A percentile compares a stretch with the other conserved stretches of the same genome.
Evolutionary conservation across 768 basidiomycete genomes (phyloP).

Genomic region (Pisolithus orientalis): DNA sequence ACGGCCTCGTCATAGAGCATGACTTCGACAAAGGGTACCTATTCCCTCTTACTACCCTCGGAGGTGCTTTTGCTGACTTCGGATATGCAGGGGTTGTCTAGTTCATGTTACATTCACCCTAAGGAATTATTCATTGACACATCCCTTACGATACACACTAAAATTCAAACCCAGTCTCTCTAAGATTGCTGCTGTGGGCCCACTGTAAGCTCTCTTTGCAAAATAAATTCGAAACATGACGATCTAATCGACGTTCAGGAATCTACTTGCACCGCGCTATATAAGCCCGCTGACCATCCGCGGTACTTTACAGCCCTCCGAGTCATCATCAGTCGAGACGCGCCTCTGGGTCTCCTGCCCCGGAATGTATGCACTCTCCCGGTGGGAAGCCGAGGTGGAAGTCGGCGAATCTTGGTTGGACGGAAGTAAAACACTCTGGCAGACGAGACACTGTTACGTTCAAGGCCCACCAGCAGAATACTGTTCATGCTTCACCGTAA

Average conservation of each 20-base stretch:
- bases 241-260: constrained; percentile 25
- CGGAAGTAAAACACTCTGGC: constrained; percentile 21
- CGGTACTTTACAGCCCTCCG: constrained; percentile 48
- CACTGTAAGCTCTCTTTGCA: constrained; percentile 13
- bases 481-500: constrained; percentile 31
- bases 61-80: constrained; percentile 4
- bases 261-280: constrained; percentile 48
- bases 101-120: constrained; percentile 51
- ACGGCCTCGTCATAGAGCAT: constrained; percentile 41
- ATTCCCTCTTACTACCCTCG: neutral
- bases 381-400: constrained; percentile 66
- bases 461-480: constrained; percentile 29
- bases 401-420: constrained; percentile 37
- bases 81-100: constrained; percentile 43
- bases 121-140: constrained; percentile 67
- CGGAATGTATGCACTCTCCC: constrained; percentile 56
- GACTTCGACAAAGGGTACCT: constrained; percentile 71
- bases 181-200: constrained; percentile 11
- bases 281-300: constrained; percentile 63
- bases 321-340: constrained; percentile 37
- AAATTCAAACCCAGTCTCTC: constrained; percentile 31
- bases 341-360: constrained; percentile 57
- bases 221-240: neutral
- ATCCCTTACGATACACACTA: constrained; percentile 52
- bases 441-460: constrained; percentile 34